These are phyloP conservation scores for Tetragonia tetragonoides DNA, from an alignment of 148 eudicot genomes.

Conservation along the genomic window DNA sequence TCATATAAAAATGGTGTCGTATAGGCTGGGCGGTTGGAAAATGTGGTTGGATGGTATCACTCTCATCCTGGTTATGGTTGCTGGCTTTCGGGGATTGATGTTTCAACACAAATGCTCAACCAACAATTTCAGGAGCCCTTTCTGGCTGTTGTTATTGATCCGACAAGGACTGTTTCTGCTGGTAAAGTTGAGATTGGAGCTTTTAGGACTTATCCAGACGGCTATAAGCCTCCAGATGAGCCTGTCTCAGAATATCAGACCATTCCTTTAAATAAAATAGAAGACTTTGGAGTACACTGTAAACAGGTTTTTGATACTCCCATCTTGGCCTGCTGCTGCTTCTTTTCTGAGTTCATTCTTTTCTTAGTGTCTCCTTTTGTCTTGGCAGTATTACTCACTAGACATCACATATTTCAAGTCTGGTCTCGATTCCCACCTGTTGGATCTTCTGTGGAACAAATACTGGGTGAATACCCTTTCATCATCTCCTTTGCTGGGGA, in stretches of 20 bases:
- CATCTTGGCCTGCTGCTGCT: neutral
- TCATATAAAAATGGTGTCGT: slow-evolving; percentile 6
- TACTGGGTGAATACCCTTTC: slow-evolving; percentile 99
- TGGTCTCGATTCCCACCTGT: slow-evolving; percentile 89
- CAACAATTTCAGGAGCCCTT: slow-evolving; percentile 97
- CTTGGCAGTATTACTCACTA: slow-evolving; percentile 80
- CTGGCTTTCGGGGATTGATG: slow-evolving; percentile 99
- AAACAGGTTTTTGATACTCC: slow-evolving; percentile 59
- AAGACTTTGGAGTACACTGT: slow-evolving; percentile 98
- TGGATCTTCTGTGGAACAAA: slow-evolving; percentile 99
- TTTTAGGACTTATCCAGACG: slow-evolving; percentile 95
- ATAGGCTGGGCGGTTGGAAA: slow-evolving; percentile 93
- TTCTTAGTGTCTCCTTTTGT: slow-evolving; percentile 15
- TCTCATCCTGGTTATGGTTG: slow-evolving; percentile 99
- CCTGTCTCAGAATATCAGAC: slow-evolving; percentile 97
- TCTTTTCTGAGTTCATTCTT: slow-evolving; percentile 4
- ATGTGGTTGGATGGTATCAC: slow-evolving; percentile 99
- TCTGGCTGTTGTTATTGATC: slow-evolving; percentile 96
- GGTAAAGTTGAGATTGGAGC: slow-evolving; percentile 99
- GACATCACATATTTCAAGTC: slow-evolving; percentile 97
- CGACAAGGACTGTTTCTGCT: slow-evolving; percentile 97
- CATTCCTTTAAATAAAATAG: slow-evolving; percentile 94
- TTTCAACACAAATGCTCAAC: slow-evolving; percentile 93
- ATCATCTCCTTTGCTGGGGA: slow-evolving; percentile 90
- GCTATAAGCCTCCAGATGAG: slow-evolving; percentile 95